Percentiles rank a stretch among this genome's conserved stretches.
Evolutionary conservation across 1,284 basidiomycete species (phyloP).

Genomic region (Ustilago cynodontis): DNA sequence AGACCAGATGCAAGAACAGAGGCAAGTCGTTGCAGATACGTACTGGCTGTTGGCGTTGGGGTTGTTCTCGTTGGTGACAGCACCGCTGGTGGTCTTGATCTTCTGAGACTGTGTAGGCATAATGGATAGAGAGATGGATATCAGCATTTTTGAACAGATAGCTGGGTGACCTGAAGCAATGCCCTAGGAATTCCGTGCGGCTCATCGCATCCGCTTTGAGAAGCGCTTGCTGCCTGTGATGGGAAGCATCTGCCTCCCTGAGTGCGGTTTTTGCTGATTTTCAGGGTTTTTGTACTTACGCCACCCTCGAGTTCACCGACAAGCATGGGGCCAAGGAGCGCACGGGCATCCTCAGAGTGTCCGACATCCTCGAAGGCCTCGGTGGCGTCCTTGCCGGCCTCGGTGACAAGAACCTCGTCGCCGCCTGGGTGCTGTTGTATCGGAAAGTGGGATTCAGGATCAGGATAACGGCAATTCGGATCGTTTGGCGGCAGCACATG

Average conservation of each 20-base stretch:
- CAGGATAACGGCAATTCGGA: neutral
- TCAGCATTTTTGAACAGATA: neutral
- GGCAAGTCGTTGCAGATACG: conserved; percentile 14
- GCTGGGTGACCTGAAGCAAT: too few relatives aligned
- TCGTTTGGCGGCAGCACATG: too few relatives aligned
- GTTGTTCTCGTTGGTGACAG: conserved; percentile 56
- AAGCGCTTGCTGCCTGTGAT: neutral
- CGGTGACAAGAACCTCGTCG: conserved; percentile 94
- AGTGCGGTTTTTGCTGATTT: neutral
- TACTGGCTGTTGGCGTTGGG: conserved; percentile 59
- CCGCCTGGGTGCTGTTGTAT: conserved; percentile 82
- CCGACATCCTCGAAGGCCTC: conserved; percentile 99
- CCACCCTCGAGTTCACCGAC: conserved; percentile 74
- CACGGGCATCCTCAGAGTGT: conserved; percentile 97
- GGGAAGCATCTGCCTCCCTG: neutral
- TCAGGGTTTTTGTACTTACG: conserved; percentile 26
- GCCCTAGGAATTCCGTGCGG: too few relatives aligned
- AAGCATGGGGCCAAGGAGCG: conserved; percentile 77
- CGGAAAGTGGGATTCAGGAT: neutral
- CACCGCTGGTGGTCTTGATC: conserved; percentile 53
- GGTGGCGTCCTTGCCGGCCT: conserved; percentile 93
- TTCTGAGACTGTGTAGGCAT: conserved; percentile 25
- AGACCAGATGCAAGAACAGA: neutral
- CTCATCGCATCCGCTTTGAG: neutral
- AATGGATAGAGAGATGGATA: neutral